These are phyloP conservation scores for Phaffia tasmanica DNA, from an alignment of 768 basidiomycete genomes.

Conservation along the genomic window DNA sequence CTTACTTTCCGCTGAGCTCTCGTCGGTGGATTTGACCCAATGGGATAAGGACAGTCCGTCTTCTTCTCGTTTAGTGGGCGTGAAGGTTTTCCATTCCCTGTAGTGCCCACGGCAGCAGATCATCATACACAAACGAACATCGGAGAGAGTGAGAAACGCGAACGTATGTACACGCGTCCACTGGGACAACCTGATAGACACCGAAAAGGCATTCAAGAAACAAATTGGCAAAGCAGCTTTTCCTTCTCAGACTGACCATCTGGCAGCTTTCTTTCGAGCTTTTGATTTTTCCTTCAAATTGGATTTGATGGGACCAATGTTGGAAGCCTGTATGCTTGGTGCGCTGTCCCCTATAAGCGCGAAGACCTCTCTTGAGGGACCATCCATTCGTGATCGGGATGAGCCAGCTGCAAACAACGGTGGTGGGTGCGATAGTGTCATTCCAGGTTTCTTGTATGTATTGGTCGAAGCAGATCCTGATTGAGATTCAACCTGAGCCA, in stretches of 20 bases:
- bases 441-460: too few relatives aligned
- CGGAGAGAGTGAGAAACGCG: not conserved
- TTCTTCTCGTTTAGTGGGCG: constrained; percentile 51
- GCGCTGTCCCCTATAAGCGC: constrained; percentile 89
- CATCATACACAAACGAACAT: not conserved
- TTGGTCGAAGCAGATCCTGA: too few relatives aligned
- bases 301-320: constrained; percentile 41
- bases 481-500: too few relatives aligned
- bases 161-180: not conserved
- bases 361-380: constrained; percentile 85
- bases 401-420: too few relatives aligned
- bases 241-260: constrained; percentile 6
- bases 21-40: constrained; percentile 54
- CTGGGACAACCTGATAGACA: not conserved
- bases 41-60: constrained; percentile 56
- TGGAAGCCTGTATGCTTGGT: constrained; percentile 57
- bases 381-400: constrained; percentile 42
- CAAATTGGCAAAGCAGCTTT: not conserved
- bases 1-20: not conserved
- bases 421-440: too few relatives aligned
- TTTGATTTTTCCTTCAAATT: constrained; percentile 78
- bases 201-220: not conserved
- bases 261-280: constrained; percentile 48
- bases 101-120: too few relatives aligned
- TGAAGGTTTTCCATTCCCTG: constrained; percentile 69